Base-by-base conservation (phyloP, 192 early-diverging fungal species). In the Cetraspora pellucida region DNA sequence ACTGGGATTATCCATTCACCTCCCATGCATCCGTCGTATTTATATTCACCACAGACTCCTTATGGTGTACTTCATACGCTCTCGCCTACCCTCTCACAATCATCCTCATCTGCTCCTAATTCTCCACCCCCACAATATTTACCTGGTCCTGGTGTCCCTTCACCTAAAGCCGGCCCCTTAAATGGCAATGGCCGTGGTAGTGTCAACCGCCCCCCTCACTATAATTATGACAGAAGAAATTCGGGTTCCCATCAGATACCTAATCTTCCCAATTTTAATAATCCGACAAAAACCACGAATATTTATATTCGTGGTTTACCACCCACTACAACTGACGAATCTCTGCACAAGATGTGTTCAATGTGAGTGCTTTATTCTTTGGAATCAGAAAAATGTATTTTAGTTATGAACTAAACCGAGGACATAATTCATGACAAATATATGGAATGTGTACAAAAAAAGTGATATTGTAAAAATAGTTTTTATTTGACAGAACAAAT, bases 251-350 rank as follows among this genome's bases (percentile, higher is more conserved):
- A 72, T 14, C 77, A 78, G 66, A 60, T 46, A 47, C 76, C 68
- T 21, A 72, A 70, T 52, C 58, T 72, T 10, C 79, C 77, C 17
- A 60, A 69, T 63, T 72, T 75, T 28, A 76, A 69, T 66, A 74
- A 21, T 59, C 70, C 37, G n/a, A 78, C 75, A 46, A 82, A 85
- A 60, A 86, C 83, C 25, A 89, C 87, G 50, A 96, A 96, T 77
- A 86, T 96, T 52, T 96, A 96, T 75, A 90, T 96, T 76, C 87
- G 93, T 78, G 91, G 91, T 57, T 78, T 95, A n/a, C 81, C 88
- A 23, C 78, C 86, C 28, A 83, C 85, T 14, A 90, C 87, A 72
- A 91, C 89, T 3, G 95, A 96, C 80, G 89, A 90, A 19, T 78
- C 73, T 21, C 85, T 96, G 65, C 81, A 85, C 54, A 78, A 78